Percentiles rank a stretch among this genome's conserved stretches.
These are phyloP conservation scores for Fusarium veterinarium DNA, from an alignment of 2,329 filamentous ascomycete species.

Conservation along the genomic window DNA sequence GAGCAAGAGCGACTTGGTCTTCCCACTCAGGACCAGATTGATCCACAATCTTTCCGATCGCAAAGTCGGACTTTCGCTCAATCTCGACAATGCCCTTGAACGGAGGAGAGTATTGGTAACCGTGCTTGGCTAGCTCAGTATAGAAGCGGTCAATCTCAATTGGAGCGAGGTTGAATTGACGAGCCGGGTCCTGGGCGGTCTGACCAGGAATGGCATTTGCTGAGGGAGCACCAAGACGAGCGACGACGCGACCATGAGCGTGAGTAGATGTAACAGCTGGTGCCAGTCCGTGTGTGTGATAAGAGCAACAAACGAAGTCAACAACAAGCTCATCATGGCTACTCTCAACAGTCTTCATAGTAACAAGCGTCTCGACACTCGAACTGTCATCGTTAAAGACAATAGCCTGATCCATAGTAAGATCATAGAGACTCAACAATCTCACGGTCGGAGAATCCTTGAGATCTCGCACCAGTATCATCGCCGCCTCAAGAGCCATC, in stretches of 20 bases:
- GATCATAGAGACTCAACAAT: slow-evolving; percentile 3
- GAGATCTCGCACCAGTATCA: neutral
- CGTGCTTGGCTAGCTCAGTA: slow-evolving; percentile 7
- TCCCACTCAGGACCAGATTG: slow-evolving; percentile 3
- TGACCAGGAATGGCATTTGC: neutral
- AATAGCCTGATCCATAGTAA: slow-evolving; percentile 11
- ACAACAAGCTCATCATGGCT: neutral
- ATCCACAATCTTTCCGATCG: neutral
- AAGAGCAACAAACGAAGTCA: slow-evolving; percentile 11
- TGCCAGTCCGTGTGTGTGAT: neutral
- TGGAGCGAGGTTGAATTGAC: neutral
- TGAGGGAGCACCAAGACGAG: neutral
- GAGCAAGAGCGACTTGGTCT: neutral
- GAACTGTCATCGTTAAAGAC: slow-evolving; percentile 13
- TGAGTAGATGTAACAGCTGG: neutral
- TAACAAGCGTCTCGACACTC: slow-evolving; percentile 2
- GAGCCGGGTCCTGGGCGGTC: neutral
- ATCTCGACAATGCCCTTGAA: slow-evolving; percentile 13
- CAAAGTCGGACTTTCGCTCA: slow-evolving; percentile 9
- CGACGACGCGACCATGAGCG: neutral
- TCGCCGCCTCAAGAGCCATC: slow-evolving; percentile 9
- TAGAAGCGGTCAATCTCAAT: slow-evolving; percentile 10
- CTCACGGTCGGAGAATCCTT: slow-evolving; percentile 1
- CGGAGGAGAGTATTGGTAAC: neutral
- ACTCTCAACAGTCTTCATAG: slow-evolving; percentile 1